These are phyloP conservation scores for Amoeboaphelidium protococcarum DNA, from an alignment of 371 early-diverging fungal species.

Conservation along the genomic window DNA sequence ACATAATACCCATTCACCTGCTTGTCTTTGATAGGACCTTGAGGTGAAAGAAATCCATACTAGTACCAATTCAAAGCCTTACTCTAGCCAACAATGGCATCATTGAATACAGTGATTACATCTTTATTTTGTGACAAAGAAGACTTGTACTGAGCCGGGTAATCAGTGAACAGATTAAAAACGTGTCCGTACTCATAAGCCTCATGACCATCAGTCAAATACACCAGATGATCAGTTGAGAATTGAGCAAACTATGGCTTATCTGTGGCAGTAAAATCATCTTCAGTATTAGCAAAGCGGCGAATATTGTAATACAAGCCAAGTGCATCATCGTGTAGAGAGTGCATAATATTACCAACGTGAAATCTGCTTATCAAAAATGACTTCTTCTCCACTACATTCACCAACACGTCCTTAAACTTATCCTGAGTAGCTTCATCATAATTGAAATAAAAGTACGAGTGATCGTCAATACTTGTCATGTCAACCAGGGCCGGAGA, in stretches of 20 bases:
- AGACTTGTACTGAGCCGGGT: conserved; percentile 9
- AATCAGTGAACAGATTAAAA: conserved; percentile 13
- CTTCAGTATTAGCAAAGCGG: conserved; percentile 3
- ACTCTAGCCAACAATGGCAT: conserved; percentile 15
- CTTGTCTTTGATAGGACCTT: conserved; percentile 16
- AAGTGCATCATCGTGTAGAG: conserved; percentile 20
- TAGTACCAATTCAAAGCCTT: conserved; percentile 23
- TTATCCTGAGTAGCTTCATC: conserved; percentile 9
- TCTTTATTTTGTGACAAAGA: background rate
- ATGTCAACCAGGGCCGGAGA: conserved; percentile 8
- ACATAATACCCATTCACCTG: conserved; percentile 13
- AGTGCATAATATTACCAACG: conserved; percentile 22
- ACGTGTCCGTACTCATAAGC: conserved; percentile 11
- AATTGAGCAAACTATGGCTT: conserved; percentile 4
- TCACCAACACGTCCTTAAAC: conserved; percentile 11
- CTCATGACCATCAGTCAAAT: conserved; percentile 11
- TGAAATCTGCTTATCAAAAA: conserved; percentile 15
- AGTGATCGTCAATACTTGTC: conserved; percentile 12
- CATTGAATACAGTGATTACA: conserved; percentile 16
- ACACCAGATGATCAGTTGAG: conserved; percentile 9
- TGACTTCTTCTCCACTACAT: conserved; percentile 10
- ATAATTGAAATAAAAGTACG: conserved; percentile 12
- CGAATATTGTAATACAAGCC: conserved; percentile 13
- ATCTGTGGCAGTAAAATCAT: no score
- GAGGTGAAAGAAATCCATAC: conserved; percentile 20